These are phyloP conservation scores for Fusarium chaquense DNA, from an alignment of 2,329 filamentous ascomycete species.

Conservation along the genomic window DNA sequence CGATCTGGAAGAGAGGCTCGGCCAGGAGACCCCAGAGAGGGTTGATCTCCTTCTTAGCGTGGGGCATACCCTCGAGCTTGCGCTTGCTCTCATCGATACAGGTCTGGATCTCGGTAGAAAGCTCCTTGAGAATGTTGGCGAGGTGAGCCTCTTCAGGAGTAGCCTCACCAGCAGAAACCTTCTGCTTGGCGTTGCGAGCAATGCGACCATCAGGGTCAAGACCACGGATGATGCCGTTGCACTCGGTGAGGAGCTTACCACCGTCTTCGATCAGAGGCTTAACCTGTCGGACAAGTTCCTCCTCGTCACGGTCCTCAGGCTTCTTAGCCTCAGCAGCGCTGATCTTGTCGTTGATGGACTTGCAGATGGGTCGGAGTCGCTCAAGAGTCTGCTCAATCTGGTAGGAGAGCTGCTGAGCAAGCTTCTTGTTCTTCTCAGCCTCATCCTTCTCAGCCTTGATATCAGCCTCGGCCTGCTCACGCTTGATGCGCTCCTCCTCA, in stretches of 20 bases:
- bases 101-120: constrained; percentile 82
- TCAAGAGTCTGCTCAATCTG: constrained; percentile 85
- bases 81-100: constrained; percentile 90
- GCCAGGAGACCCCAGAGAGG: constrained; percentile 86
- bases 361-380: constrained; percentile 85
- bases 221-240: constrained; percentile 86
- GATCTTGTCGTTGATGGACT: constrained; percentile 86
- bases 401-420: constrained; percentile 79
- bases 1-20: constrained; percentile 92
- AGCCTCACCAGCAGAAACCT: constrained; percentile 74
- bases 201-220: constrained; percentile 92
- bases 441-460: constrained; percentile 66
- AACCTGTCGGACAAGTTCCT: constrained; percentile 86
- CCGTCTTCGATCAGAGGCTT: constrained; percentile 91
- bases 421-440: constrained; percentile 76
- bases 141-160: constrained; percentile 83
- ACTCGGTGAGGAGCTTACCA: constrained; percentile 82
- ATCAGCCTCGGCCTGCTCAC: constrained; percentile 54
- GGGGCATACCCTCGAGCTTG: constrained; percentile 90
- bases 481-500: constrained; percentile 51
- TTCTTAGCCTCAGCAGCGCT: constrained; percentile 83
- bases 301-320: constrained; percentile 90
- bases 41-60: constrained; percentile 94
- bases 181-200: constrained; percentile 85
- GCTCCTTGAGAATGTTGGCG: constrained; percentile 86